Percentiles rank a stretch among this genome's conserved stretches.
Conservation (phyloP, 352 stramenopile species). For the Phytopythium mirpurense region DNA sequence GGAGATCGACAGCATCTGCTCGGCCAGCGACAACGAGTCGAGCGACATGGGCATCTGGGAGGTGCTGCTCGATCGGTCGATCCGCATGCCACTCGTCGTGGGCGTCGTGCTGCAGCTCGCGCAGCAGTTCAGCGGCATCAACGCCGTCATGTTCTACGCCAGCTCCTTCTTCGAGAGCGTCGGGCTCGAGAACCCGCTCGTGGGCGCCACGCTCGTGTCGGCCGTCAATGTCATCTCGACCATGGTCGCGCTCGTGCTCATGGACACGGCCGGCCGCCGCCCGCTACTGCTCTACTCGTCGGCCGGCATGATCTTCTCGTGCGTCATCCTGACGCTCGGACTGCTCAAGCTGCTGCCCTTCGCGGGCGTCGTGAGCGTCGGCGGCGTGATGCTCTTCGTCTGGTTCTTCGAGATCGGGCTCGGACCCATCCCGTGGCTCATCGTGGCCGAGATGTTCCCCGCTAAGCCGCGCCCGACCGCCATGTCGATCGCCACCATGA, state of each 20-base stretch:
- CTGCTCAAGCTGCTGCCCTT: conserved; percentile 64
- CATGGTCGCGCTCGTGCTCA: conserved; percentile 61
- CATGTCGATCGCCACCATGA: conserved; percentile 90
- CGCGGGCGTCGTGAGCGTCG: conserved; percentile 48
- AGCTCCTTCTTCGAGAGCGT: conserved; percentile 76
- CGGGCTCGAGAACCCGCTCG: conserved; percentile 55
- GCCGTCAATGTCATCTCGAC: conserved; percentile 72
- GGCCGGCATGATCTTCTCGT: conserved; percentile 63
- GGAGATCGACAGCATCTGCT: conserved; percentile 79
- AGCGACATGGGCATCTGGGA: conserved; percentile 57
- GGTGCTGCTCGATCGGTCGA: conserved; percentile 50
- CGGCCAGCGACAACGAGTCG: conserved; percentile 69
- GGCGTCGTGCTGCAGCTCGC: conserved; percentile 58
- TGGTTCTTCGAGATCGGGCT: conserved; percentile 71
- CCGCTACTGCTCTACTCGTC: conserved; percentile 70
- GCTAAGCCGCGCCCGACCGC: conserved; percentile 88
- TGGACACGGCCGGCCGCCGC: conserved; percentile 66
- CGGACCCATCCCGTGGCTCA: conserved; percentile 94
- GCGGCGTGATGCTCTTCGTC: conserved; percentile 71
- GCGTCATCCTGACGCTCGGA: conserved; percentile 56
- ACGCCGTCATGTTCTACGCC: conserved; percentile 79
- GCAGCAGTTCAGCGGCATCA: conserved; percentile 73
- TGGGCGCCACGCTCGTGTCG: conserved; percentile 57
- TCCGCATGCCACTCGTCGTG: conserved; percentile 58
- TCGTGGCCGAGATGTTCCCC: conserved; percentile 96